Evolutionary conservation across 1,284 basidiomycete genomes (phyloP), one percentile per base, ranked within the genome.

Genomic region (Rhizoctonia solani): DNA sequence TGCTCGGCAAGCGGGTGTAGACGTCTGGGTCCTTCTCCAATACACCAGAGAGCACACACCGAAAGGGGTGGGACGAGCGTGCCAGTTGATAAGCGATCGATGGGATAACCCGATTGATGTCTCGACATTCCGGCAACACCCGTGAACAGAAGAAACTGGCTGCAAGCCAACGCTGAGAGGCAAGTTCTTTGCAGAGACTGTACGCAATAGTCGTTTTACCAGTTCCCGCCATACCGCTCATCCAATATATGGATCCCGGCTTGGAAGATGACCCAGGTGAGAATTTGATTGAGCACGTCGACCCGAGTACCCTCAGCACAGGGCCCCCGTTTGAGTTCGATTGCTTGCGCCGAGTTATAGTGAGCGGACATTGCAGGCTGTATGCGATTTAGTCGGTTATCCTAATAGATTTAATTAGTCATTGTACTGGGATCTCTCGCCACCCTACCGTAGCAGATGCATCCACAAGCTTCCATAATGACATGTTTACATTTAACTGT

Each of bases 141-240:
- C 76, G 71, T 6, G 75, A 74, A 52, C 74, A 77, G 69, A 76
- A 78, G 13, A 47, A 52, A 6, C 72, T 75, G 1, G 75, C 76
- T 3, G 73, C 75, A 4, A 76, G 74, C 3, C 14, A 21, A 2
- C 63, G 39, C 11, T 44, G 13, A 11, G n/a, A 25, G 4, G 50
- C 30, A 21, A 63, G 69, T 1, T 66, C 25, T 2, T 69, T 54
- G 23, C 72, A 72, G 2, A 74, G 54, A 1, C 74, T 73, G 50
- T 70, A 53, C 16, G 73, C 71, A 27, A 74, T 72, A 8, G 72
- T 71, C 4, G 73, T 69, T 52, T 74, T 74, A 4, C 73, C 73
- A 13, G 71, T 72, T 0, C 73, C 46, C 5, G 46, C 46, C 34
- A 41, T 55, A 9, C 54, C 54, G 19, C 14, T 41, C 42, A 55